These are phyloP conservation scores for Bolboschoenus planiculmis DNA, from an alignment of 176 grass and related monocot species.

Conservation along the genomic window DNA sequence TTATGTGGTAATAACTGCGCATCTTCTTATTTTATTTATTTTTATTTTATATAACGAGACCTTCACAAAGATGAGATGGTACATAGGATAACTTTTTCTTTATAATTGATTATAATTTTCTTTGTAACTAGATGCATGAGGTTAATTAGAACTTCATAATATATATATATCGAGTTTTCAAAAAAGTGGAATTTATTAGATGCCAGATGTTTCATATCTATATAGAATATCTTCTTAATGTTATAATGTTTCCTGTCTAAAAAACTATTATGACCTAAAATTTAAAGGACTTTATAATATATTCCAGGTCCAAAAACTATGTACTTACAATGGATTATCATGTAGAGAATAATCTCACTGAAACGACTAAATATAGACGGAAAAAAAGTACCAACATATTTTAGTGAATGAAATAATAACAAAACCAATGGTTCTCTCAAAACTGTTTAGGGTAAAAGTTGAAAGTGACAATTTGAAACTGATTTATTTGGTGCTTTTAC, in stretches of 20 bases:
- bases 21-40: no score
- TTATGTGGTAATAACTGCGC: no score
- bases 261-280: no score
- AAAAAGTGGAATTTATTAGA: no score
- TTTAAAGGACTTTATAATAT: not conserved
- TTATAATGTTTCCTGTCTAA: no score
- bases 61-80: not conserved
- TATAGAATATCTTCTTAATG: no score
- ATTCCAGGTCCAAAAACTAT: not conserved
- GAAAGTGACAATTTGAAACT: not conserved
- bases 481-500: not conserved
- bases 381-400: no score
- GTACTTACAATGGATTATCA: not conserved
- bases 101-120: no score
- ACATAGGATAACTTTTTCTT: no score
- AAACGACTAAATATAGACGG: not conserved
- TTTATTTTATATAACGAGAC: not conserved
- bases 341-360: not conserved
- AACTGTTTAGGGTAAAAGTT: not conserved
- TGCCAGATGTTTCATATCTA: not conserved
- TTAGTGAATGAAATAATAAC: not conserved
- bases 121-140: no score
- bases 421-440: not conserved
- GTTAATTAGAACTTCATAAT: no score
- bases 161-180: no score